These are phyloP conservation scores for Phytophthora brassicae DNA, from an alignment of 352 stramenopile genomes.

Conservation along the genomic window DNA sequence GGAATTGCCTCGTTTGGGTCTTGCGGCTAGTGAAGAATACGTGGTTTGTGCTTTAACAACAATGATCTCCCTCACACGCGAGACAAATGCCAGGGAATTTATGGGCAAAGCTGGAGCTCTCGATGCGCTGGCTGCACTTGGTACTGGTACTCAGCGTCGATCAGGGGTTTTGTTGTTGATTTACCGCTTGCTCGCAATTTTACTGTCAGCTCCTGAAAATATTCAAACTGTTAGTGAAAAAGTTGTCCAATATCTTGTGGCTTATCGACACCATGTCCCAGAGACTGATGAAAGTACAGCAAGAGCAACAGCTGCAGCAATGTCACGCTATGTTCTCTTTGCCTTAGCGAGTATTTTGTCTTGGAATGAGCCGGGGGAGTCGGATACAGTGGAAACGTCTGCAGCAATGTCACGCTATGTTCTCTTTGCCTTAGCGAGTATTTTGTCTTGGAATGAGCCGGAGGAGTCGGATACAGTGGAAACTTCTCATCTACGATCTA, in stretches of 20 bases:
- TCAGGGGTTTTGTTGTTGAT: conserved; percentile 28
- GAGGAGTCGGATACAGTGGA: conserved; percentile 14
- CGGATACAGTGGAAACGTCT: not conserved
- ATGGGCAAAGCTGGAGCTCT: conserved; percentile 43
- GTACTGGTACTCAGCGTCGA: conserved; percentile 6
- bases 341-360: conserved; percentile 59
- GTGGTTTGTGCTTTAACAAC: conserved; percentile 45
- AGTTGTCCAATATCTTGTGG: conserved; percentile 61
- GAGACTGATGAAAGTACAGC: not conserved
- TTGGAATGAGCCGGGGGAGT: conserved; percentile 48
- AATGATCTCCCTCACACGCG: conserved; percentile 36
- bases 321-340: conserved; percentile 69
- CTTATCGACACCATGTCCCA: conserved; percentile 37
- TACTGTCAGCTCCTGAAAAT: conserved; percentile 51
- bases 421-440: conserved; percentile 57
- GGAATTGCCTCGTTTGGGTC: conserved; percentile 35
- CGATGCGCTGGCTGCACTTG: conserved; percentile 41
- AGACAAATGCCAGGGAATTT: conserved; percentile 38
- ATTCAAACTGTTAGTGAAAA: conserved; percentile 42
- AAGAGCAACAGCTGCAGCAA: conserved; percentile 5
- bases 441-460: conserved; percentile 63
- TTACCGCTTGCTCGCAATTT: conserved; percentile 56
- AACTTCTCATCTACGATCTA: not conserved
- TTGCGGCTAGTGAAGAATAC: conserved; percentile 28
- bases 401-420: conserved; percentile 56